A percentile compares a stretch with the other conserved stretches of the same genome.
phyloP scores from a whole-genome alignment of 2,329 filamentous ascomycete species.

The Fusarium cyanostomum region DNA sequence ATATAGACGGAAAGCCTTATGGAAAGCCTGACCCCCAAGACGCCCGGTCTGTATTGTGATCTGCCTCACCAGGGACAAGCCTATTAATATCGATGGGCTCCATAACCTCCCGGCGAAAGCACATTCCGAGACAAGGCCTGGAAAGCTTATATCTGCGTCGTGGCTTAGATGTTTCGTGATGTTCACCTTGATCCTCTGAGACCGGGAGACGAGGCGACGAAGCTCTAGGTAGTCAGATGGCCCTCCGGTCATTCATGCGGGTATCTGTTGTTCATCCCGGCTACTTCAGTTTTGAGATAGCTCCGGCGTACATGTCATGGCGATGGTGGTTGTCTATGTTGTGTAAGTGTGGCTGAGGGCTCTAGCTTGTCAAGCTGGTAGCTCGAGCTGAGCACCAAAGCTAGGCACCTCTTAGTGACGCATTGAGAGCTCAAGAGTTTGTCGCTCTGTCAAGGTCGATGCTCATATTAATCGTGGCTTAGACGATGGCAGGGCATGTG shows the following conservation, averaged over 20 bases:
- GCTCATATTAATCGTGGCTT: conserved; percentile 7
- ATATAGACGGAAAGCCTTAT: background rate
- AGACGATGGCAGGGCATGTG: background rate
- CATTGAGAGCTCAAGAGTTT: background rate
- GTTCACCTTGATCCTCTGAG: background rate
- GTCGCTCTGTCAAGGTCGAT: no score
- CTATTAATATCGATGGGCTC: no score
- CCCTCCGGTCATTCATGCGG: no score
- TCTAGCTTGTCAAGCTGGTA: background rate
- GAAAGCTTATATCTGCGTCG: background rate
- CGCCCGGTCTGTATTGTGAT: background rate
- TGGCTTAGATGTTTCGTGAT: background rate
- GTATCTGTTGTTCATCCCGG: no score
- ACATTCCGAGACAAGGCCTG: background rate
- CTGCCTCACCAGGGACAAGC: background rate
- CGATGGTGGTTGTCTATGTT: no score
- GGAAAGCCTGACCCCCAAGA: background rate
- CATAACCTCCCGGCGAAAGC: no score
- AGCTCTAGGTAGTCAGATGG: no score
- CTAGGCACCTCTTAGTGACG: background rate
- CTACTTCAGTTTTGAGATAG: no score
- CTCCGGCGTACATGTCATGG: no score
- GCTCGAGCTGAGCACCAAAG: no score
- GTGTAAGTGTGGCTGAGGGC: no score
- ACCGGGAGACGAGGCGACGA: no score